Percentiles rank a stretch among this genome's conserved stretches.
Conservation (phyloP, 306 rosid genomes). For the Fragaria iinumae region DNA sequence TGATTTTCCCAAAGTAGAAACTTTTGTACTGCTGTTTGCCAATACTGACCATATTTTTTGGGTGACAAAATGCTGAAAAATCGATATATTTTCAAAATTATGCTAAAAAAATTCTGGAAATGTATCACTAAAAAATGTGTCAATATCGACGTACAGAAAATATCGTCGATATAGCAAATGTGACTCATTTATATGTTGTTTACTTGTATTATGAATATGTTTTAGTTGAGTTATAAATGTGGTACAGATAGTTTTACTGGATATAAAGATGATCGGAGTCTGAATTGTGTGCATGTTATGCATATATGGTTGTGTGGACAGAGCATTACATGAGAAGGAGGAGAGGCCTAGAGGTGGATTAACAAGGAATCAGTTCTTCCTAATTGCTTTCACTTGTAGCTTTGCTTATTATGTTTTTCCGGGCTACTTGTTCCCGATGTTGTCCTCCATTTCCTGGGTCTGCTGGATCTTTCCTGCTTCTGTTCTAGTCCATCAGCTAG, state of each 20-base stretch:
- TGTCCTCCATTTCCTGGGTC: conserved; percentile 69
- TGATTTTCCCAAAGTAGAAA: background rate
- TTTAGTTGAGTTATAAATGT: background rate
- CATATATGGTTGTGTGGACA: conserved; percentile 19
- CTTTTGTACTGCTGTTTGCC: background rate
- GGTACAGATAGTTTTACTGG: background rate
- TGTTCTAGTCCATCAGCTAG: conserved; percentile 61
- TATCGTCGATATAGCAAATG: too few relatives aligned
- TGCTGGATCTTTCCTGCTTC: conserved; percentile 80
- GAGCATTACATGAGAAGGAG: conserved; percentile 81
- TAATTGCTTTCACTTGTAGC: conserved; percentile 59
- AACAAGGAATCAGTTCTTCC: conserved; percentile 69
- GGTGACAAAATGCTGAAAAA: background rate
- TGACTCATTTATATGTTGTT: too few relatives aligned
- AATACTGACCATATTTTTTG: background rate
- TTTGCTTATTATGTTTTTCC: conserved; percentile 76
- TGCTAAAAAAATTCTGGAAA: background rate
- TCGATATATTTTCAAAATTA: background rate
- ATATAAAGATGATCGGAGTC: background rate
- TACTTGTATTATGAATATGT: background rate
- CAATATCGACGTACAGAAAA: too few relatives aligned
- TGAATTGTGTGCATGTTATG: background rate
- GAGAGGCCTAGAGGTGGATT: conserved; percentile 51
- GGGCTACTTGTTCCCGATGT: conserved; percentile 72
- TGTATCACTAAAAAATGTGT: too few relatives aligned